Percentiles rank a stretch among this genome's conserved stretches.
These are phyloP conservation scores for Xerocomus nothofagi DNA, from an alignment of 1,284 basidiomycete species.

Conservation along the genomic window DNA sequence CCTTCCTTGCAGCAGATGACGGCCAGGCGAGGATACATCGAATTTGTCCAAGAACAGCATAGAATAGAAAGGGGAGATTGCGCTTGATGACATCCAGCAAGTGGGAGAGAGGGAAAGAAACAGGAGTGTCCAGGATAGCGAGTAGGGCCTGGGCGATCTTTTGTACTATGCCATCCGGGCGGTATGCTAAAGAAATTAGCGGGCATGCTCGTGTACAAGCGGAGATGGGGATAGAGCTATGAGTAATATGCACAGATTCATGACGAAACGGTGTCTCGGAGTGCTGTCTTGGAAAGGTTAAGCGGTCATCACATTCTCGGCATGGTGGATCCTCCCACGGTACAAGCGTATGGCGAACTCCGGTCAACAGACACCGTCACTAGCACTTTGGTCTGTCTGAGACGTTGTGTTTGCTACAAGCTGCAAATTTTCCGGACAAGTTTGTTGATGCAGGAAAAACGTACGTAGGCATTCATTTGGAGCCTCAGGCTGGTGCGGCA, in stretches of 20 bases:
- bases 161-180: slow-evolving; percentile 37
- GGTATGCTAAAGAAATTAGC: slow-evolving; percentile 32
- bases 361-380: slow-evolving; percentile 22
- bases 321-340: no score
- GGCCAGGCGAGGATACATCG: slow-evolving; percentile 40
- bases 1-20: slow-evolving; percentile 34
- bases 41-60: slow-evolving; percentile 41
- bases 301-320: slow-evolving; percentile 31
- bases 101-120: slow-evolving; percentile 34
- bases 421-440: slow-evolving; percentile 18
- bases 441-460: slow-evolving; percentile 12
- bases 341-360: no score
- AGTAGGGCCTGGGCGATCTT: slow-evolving; percentile 37
- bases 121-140: slow-evolving; percentile 27
- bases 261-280: slow-evolving; percentile 30
- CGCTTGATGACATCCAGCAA: slow-evolving; percentile 33
- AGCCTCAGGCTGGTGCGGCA: slow-evolving; percentile 25
- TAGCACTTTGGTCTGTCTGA: background rate
- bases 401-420: no score
- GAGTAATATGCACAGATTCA: slow-evolving; percentile 30
- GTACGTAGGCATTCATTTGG: slow-evolving; percentile 24
- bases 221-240: slow-evolving; percentile 18
- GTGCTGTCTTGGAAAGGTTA: slow-evolving; percentile 26
- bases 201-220: slow-evolving; percentile 23
- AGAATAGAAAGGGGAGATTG: slow-evolving; percentile 38